Conservation (phyloP, 148 eudicot species). For the Spergularia bocconei region DNA sequence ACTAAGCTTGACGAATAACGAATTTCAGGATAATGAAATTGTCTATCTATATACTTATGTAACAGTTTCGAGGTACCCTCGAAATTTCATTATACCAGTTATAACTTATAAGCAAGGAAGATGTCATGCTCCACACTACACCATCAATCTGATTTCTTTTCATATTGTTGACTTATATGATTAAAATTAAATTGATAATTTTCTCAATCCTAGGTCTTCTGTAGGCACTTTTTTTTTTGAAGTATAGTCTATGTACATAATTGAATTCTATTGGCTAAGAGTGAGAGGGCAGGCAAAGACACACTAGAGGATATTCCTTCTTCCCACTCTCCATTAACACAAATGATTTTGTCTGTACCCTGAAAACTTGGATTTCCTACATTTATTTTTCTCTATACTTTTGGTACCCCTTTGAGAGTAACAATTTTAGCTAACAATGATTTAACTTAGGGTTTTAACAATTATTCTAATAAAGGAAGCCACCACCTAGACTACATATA, state of each 20-base stretch:
- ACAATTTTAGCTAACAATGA: slow-evolving; percentile 15
- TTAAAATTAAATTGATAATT: background rate
- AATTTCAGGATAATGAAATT: background rate
- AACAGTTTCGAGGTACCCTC: background rate
- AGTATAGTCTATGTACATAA: background rate
- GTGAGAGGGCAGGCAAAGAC: slow-evolving; percentile 20
- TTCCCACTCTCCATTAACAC: slow-evolving; percentile 21
- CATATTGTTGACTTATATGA: slow-evolving; percentile 6
- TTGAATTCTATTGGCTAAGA: slow-evolving; percentile 20
- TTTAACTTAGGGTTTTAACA: slow-evolving; percentile 27
- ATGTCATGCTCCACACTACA: slow-evolving; percentile 13
- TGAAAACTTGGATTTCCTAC: slow-evolving; percentile 17
- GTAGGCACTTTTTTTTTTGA: slow-evolving; percentile 8
- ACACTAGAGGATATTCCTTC: slow-evolving; percentile 19
- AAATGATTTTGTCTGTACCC: slow-evolving; percentile 21
- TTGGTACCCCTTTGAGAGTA: slow-evolving; percentile 20
- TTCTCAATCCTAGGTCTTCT: slow-evolving; percentile 7
- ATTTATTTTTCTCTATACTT: slow-evolving; percentile 17
- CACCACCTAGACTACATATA: slow-evolving; percentile 10
- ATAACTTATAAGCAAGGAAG: slow-evolving; percentile 4
- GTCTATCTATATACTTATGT: background rate
- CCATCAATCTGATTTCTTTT: background rate
- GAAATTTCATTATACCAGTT: background rate
- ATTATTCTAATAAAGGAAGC: slow-evolving; percentile 4
- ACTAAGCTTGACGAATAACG: background rate